Base-by-base conservation (phyloP, 2,329 filamentous ascomycete genomes). In the Coniochaeta sp. region DNA sequence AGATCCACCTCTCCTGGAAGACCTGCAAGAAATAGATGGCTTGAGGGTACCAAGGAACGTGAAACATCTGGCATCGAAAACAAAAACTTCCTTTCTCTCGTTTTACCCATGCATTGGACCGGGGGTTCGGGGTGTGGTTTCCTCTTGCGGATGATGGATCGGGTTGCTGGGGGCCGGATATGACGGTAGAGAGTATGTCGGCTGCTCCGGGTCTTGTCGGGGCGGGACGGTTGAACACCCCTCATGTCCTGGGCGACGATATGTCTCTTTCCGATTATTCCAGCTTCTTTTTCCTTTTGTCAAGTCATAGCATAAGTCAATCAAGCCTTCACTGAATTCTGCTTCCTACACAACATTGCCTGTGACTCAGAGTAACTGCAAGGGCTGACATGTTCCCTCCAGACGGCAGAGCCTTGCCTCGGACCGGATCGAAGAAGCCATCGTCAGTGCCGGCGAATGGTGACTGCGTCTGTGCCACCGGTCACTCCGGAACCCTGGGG, bases 1-100 rank as follows among this genome's bases (percentile, higher is more conserved):
- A 74, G 63, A 50, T 73, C 49, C 68, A 74, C 60, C 64, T 74
- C 52, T 57, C 58, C 54, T 74, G 71, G 71, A 56, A 54, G 55
- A 33, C 52, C 14, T 65, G 63, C 59, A 58, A 52, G 49, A 60
- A 63, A 42, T 58, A 47, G 24, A 31, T 40, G 32, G 22, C 8
- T 24, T 28, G 10, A 31, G 20, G 7, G 38, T n/a, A n/a, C n/a
- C n/a, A n/a, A n/a, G n/a, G n/a, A n/a, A n/a, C n/a, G n/a, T n/a
- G n/a, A n/a, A n/a, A n/a, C n/a, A n/a, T 32, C 28, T 26, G 6
- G 31, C 28, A 28, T 49, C 8, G 22, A 18, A 30, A n/a, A 16
- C 26, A n/a, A 28, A 28, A 47, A 47, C 27, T 49, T 49, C 35
- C 14, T 40, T 49, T 42, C 31, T 20, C 49, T 53, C 38, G 31